Evolutionary conservation across 805 yeast species (phyloP), one percentile per base, ranked within the genome.

Genomic region (Hanseniaspora pseudoguilliermondii): DNA sequence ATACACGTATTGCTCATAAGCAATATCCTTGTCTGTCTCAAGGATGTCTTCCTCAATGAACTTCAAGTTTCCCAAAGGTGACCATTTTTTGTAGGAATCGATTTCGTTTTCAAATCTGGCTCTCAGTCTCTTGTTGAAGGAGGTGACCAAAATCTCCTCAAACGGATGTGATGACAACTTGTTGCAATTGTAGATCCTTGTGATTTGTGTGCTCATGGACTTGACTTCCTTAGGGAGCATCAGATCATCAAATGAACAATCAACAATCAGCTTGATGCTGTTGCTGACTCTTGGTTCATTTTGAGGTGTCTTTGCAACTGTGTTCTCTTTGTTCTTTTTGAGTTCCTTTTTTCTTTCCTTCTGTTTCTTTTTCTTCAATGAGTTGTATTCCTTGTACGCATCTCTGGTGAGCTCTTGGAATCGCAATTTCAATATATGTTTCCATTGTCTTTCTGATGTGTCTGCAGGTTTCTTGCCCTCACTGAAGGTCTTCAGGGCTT

Each of bases 241-340:
- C 63, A 85, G 65, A 47, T 86, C 93, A 64, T 93, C 97, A 67
- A 91, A 91, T 16, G 78, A 85, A 69, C 98, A 91, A 69, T 91
- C 98, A 60, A 90, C 65, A n/a, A 90, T 71, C 29, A 90, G 73
- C 6, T 66, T 70, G 8, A 81, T 75, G 0, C 77, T 80, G 2
- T 81, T 73, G 13, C 69, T 69, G 2, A 59, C 61, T 63, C 83
- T 89, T 15, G 72, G 70, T 54, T 61, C 63, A 27, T 55, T 74
- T n/a, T 74, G 71, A 40, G 65, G 69, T 46, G 69, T 66, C 34
- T 73, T 63, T 47, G 72, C 60, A 23, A 75, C 71, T 47, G 68
- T 73, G 1, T 73, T 73, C 1, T 71, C 59, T 47, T 66, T 68
- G 59, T 75, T 73, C 46, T 76, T 75, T 55, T 71, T 66, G 2